A percentile compares a stretch with the other conserved stretches of the same genome.
Evolutionary conservation across 129 eudicot genomes (phyloP).

Genomic region (Ambrosia artemisiifolia): DNA sequence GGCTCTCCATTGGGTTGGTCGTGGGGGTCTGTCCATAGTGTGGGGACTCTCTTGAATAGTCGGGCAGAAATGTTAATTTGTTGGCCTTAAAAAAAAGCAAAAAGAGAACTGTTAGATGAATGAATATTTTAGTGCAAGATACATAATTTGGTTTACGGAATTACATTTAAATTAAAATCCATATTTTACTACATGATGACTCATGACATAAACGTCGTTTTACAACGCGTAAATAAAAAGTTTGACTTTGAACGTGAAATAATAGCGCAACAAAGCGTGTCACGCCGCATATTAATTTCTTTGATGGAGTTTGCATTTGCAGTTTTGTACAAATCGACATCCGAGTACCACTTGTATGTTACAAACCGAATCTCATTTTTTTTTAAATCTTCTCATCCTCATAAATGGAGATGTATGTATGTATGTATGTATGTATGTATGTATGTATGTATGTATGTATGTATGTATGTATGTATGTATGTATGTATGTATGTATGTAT

Average conservation of each 20-base stretch:
- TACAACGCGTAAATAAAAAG: not conserved
- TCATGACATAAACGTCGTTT: not conserved
- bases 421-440: no score
- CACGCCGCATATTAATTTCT: not conserved
- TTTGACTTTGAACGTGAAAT: not conserved
- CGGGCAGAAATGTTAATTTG: no score
- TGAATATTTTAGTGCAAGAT: not conserved
- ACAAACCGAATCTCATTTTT: not conserved
- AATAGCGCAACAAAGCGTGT: not conserved
- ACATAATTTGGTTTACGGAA: not conserved
- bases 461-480: no score
- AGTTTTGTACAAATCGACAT: not conserved
- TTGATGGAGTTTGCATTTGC: not conserved
- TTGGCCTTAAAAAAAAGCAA: no score
- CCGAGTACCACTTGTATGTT: constrained; percentile 5
- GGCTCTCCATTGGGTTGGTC: no score
- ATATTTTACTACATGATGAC: not conserved
- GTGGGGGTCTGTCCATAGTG: no score
- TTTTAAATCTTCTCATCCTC: not conserved
- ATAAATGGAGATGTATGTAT: not conserved
- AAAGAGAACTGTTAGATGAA: no score
- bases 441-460: no score
- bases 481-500: no score
- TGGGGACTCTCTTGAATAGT: no score
- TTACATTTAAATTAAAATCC: not conserved